Conservation (phyloP, 2,329 filamentous ascomycete species). For the Biscogniauxia sp. region DNA sequence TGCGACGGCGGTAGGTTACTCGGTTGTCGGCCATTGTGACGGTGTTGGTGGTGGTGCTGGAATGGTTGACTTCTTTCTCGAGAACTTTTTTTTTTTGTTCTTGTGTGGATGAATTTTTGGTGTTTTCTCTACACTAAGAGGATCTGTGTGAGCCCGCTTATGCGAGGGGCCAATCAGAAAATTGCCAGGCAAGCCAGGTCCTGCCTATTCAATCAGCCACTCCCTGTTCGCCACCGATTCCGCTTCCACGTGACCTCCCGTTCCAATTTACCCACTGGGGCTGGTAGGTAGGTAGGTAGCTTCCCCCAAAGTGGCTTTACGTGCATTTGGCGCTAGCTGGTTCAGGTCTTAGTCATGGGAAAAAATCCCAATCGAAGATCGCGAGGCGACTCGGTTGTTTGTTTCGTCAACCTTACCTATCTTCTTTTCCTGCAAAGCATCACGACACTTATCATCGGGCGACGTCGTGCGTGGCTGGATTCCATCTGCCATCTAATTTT, state of each 20-base stretch:
- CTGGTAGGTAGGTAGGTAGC: no score
- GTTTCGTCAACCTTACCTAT: slow-evolving; percentile 14
- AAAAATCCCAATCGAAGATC: slow-evolving; percentile 25
- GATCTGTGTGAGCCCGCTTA: slow-evolving; percentile 26
- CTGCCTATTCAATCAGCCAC: slow-evolving; percentile 11
- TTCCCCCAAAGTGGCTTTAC: not conserved
- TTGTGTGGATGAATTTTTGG: slow-evolving; percentile 29
- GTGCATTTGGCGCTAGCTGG: slow-evolving; percentile 9
- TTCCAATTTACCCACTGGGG: not conserved
- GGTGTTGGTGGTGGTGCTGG: slow-evolving; percentile 25
- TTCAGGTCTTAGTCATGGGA: slow-evolving; percentile 12
- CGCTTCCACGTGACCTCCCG: not conserved
- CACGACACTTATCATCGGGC: slow-evolving; percentile 19
- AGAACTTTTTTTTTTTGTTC: slow-evolving; percentile 28
- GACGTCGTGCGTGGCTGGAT: slow-evolving; percentile 17
- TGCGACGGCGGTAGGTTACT: slow-evolving; percentile 72
- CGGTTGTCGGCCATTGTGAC: slow-evolving; percentile 59
- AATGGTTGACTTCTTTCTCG: slow-evolving; percentile 25
- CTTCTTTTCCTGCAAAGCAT: slow-evolving; percentile 13
- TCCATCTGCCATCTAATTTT: slow-evolving; percentile 11
- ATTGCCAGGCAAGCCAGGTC: no score
- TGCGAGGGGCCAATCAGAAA: slow-evolving; percentile 23
- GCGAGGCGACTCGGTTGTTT: slow-evolving; percentile 15
- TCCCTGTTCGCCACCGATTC: not conserved
- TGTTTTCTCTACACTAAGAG: slow-evolving; percentile 28